Evolutionary conservation across 352 stramenopile genomes (phyloP).

Genomic region (Pythium volutum): DNA sequence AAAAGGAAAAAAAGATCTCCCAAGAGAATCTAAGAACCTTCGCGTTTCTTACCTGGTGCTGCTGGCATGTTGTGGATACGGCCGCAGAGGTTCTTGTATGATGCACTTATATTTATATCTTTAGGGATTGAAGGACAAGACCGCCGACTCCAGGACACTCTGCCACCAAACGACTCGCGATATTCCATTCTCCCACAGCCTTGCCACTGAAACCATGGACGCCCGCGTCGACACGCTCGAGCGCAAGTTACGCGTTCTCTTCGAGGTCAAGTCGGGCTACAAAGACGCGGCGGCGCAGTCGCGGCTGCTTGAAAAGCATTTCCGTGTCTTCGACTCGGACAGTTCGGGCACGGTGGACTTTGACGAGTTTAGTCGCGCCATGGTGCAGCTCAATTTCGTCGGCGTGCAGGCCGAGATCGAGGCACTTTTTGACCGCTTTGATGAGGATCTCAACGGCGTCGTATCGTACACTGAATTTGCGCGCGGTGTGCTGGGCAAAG

Average conservation of each 20-base stretch:
- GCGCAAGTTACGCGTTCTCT: conserved; percentile 50
- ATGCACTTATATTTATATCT: not conserved
- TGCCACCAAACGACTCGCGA: too few species aligned
- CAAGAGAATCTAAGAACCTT: not conserved
- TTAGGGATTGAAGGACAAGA: not conserved
- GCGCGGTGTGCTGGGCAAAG: conserved; percentile 37
- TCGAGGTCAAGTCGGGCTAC: conserved; percentile 76
- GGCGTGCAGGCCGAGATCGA: conserved; percentile 84
- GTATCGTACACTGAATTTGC: conserved; percentile 81
- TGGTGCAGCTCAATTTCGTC: conserved; percentile 87
- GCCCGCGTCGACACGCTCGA: conserved; percentile 51
- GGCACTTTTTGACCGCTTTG: conserved; percentile 87
- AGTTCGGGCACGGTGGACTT: conserved; percentile 74
- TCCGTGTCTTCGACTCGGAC: conserved; percentile 76
- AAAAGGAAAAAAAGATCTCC: not conserved
- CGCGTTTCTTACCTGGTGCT: not conserved
- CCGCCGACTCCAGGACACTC: not conserved
- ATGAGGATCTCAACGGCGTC: conserved; percentile 74
- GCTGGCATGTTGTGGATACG: not conserved
- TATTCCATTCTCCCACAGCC: too few species aligned
- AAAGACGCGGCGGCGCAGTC: conserved; percentile 49
- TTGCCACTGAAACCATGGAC: conserved; percentile 23
- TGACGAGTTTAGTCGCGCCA: conserved; percentile 86
- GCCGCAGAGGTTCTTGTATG: not conserved
- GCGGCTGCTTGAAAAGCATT: conserved; percentile 61